Evolutionary conservation across 2,329 filamentous ascomycete genomes (phyloP).

Genomic region (Cercospora sp.): DNA sequence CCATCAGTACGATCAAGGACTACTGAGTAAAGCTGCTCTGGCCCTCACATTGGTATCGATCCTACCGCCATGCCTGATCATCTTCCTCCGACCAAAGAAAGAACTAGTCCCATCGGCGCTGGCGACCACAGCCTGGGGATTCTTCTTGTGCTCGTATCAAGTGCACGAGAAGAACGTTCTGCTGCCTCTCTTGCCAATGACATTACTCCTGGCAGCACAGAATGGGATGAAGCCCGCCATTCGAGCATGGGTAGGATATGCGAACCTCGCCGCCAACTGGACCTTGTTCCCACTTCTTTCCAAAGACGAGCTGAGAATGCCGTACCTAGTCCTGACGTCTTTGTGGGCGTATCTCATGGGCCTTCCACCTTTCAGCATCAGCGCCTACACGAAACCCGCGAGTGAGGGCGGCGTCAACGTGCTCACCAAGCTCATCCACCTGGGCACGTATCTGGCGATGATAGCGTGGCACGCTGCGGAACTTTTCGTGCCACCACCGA

Average conservation of each 20-base stretch:
- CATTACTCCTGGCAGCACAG: conserved; percentile 75
- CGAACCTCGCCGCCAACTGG: conserved; percentile 85
- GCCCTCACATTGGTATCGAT: conserved; percentile 74
- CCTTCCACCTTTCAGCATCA: conserved; percentile 74
- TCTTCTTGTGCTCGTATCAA: conserved; percentile 97
- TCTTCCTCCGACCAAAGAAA: conserved; percentile 77
- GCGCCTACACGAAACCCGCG: conserved; percentile 55
- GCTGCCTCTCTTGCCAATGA: conserved; percentile 90
- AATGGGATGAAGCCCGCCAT: conserved; percentile 74
- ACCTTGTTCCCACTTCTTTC: conserved; percentile 90
- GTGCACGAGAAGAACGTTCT: conserved; percentile 98
- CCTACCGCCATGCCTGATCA: conserved; percentile 72
- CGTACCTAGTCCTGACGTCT: conserved; percentile 80
- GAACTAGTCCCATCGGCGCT: conserved; percentile 77
- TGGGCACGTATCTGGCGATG: conserved; percentile 75
- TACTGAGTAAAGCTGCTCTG: conserved; percentile 76
- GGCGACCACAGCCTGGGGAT: conserved; percentile 86
- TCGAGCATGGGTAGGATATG: conserved; percentile 92
- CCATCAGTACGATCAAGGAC: conserved; percentile 65
- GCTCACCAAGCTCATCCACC: conserved; percentile 66
- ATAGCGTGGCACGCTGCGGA: conserved; percentile 78
- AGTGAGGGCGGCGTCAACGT: conserved; percentile 30
- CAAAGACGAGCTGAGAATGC: conserved; percentile 78
- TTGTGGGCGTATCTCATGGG: conserved; percentile 92
- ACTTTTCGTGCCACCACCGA: conserved; percentile 65